Evolutionary conservation across 148 eudicot species (phyloP).

Genomic region (Cornus controversa): DNA sequence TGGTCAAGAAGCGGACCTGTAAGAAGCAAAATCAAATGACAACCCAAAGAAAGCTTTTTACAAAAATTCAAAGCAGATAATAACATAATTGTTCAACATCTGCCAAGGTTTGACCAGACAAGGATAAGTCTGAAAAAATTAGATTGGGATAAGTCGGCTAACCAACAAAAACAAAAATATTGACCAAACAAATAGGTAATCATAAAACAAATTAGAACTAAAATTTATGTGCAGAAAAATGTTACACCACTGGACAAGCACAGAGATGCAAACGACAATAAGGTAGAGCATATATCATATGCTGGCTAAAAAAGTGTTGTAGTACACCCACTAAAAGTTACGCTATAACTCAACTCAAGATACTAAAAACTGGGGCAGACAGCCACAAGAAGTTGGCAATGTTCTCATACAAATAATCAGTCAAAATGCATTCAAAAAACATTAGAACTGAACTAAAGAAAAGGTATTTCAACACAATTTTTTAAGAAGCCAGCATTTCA

Average conservation of each 20-base stretch:
- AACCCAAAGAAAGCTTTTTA: not conserved
- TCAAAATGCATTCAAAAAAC: not conserved
- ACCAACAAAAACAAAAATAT: not conserved
- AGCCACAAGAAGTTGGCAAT: not conserved
- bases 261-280: not conserved
- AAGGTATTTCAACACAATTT: not conserved
- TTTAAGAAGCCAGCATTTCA: not conserved
- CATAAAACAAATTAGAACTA: too few species aligned
- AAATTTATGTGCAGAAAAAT: too few species aligned
- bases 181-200: not conserved
- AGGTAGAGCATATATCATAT: too few species aligned
- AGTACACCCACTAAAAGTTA: not conserved
- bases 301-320: not conserved
- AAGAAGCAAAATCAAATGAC: slow-evolving; percentile 18
- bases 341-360: not conserved
- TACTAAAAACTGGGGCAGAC: too few species aligned
- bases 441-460: not conserved
- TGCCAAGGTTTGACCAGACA: too few species aligned
- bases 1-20: slow-evolving; percentile 97
- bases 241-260: not conserved
- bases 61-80: not conserved
- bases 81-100: too few species aligned
- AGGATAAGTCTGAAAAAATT: too few species aligned
- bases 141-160: not conserved
- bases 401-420: not conserved